These are phyloP conservation scores for barley (Hordeum vulgare) DNA, from an alignment of 176 grass and related monocot genomes.

Conservation along the genomic window DNA sequence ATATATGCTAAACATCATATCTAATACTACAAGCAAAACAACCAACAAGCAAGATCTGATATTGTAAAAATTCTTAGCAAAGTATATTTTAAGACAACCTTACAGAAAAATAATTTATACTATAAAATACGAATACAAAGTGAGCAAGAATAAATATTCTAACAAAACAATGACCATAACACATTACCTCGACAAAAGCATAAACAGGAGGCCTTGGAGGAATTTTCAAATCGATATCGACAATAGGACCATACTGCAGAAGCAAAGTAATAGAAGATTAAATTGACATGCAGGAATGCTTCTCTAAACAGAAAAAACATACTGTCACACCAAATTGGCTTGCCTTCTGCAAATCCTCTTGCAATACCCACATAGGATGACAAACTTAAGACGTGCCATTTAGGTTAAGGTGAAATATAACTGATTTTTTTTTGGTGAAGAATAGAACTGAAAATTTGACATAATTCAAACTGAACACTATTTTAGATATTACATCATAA, in stretches of 20 bases:
- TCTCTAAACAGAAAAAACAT: background rate
- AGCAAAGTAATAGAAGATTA: slow-evolving; percentile 12
- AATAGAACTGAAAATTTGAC: background rate
- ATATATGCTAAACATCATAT: background rate
- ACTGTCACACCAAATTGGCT: background rate
- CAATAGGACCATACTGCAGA: slow-evolving; percentile 80
- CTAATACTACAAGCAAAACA: background rate
- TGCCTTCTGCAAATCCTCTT: background rate
- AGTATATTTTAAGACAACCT: background rate
- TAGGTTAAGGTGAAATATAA: background rate
- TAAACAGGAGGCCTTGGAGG: slow-evolving; percentile 86
- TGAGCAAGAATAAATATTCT: background rate
- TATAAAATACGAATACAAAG: background rate
- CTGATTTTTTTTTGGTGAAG: too few species aligned
- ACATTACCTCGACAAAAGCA: slow-evolving; percentile 88
- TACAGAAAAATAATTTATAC: background rate
- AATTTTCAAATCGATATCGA: slow-evolving; percentile 93
- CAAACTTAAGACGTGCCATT: background rate
- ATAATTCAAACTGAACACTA: background rate
- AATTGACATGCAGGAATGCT: slow-evolving; percentile 1
- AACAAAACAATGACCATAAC: background rate
- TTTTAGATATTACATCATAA: background rate
- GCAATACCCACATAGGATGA: background rate
- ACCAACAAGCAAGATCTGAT: background rate
- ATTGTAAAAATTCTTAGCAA: background rate